Evolutionary conservation across 208 protist genomes (phyloP), one percentile per base, ranked within the genome.

Genomic region (Borovskyia barvae): DNA sequence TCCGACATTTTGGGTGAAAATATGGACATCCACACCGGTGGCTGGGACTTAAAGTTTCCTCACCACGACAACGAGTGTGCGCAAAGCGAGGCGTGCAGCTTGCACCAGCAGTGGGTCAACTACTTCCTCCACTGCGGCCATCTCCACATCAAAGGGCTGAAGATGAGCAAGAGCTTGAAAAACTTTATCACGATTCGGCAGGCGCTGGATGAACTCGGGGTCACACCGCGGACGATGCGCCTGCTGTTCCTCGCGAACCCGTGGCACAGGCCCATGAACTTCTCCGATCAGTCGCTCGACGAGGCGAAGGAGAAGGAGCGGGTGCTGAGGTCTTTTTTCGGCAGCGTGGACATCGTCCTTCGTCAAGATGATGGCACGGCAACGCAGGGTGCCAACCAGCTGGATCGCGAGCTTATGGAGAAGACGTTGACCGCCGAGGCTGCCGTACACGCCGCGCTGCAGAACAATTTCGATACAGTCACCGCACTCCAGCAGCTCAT

Each of bases 1-100:
- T 87, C 81, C 35, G 82, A 95, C 54, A 66, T 98, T 2, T 72
- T 99, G 7, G 96, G 97, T 29, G 50, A 68, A 25, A 87, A 90
- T 33, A 87, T 99, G 43, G 98, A 99, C 76, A 94, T 99, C 52
- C 98, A 99, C 78, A 76, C 74, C 39, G 98, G 98, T 30, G 98
- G 98, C n/a, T 91, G 89, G 42, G 99, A 99, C 68, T 78, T 99
- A 9, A 97, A 97, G 66, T 99, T 99, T 63, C 99, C 99, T 5
- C 99, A 99, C 79, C 99, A 99, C 82, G 98, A 99, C 57, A 99
- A 99, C 69, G 98, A 99, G 82, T 81, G 99, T 20, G 97, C 98
- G 22, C 98, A 99, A 78, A 91, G 82, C 49, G 97, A 98, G 75
- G 95, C 89, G 12, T 85, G 76, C 59, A 77, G 78, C 59, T 66